phyloP scores from a whole-genome alignment of 2,329 filamentous ascomycete genomes.

The Neonectria punicea region DNA sequence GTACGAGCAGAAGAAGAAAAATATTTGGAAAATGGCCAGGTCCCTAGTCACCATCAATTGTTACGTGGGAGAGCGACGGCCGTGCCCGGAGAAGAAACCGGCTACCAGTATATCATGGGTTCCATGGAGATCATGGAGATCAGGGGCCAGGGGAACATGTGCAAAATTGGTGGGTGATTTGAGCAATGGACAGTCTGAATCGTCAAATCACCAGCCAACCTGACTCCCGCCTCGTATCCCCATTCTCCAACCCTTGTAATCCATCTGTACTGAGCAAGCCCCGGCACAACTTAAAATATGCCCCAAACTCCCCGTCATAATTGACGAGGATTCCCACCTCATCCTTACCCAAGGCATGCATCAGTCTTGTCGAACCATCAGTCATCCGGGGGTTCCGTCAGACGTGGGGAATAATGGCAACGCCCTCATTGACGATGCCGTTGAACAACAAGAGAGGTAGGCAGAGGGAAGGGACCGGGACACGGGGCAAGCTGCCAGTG shows the following conservation, averaged over 20 bases:
- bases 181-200: not conserved
- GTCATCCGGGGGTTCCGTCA: not conserved
- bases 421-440: not conserved
- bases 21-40: not conserved
- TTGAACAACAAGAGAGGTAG: not conserved
- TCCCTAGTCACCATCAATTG: not conserved
- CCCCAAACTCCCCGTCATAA: not conserved
- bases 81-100: not conserved
- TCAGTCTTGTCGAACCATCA: not conserved
- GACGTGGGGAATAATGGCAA: not conserved
- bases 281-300: not conserved
- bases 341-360: not conserved
- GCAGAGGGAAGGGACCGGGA: not conserved
- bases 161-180: not conserved
- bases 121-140: constrained; percentile 12
- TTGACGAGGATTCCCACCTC: not conserved
- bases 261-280: not conserved
- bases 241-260: not conserved
- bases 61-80: not conserved
- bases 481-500: not conserved
- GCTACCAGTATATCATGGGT: not conserved
- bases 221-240: not conserved
- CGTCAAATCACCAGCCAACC: not conserved
- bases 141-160: constrained; percentile 12
- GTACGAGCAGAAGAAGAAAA: not conserved